Conservation (phyloP, 208 protist genomes). For the Crithidia brevicula region DNA sequence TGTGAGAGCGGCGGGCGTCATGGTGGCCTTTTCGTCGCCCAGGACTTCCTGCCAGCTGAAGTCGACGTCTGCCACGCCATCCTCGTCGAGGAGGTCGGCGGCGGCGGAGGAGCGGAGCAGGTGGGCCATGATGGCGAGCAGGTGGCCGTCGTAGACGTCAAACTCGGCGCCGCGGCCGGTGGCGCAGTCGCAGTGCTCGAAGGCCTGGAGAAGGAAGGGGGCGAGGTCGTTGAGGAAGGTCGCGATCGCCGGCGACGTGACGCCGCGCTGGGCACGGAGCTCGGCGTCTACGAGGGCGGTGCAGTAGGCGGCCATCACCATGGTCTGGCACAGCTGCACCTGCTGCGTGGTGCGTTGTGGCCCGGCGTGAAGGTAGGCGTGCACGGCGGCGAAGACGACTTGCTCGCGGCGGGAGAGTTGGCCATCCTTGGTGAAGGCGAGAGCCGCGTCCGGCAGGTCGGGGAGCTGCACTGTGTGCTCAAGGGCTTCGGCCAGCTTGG, state of each 20-base stretch:
- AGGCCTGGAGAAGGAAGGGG: conserved; percentile 57
- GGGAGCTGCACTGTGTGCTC: conserved; percentile 53
- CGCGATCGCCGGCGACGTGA: conserved; percentile 32
- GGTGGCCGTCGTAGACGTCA: conserved; percentile 81
- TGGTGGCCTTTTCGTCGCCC: conserved; percentile 29
- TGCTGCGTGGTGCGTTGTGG: conserved; percentile 33
- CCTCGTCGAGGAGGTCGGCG: conserved; percentile 66
- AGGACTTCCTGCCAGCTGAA: conserved; percentile 49
- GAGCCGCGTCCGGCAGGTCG: conserved; percentile 33
- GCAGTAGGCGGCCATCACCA: conserved; percentile 70
- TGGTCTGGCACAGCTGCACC: conserved; percentile 60
- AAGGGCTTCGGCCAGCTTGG: conserved; percentile 45
- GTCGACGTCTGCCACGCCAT: conserved; percentile 53
- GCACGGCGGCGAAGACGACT: conserved; percentile 61
- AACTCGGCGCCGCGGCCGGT: conserved; percentile 65
- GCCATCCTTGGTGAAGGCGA: conserved; percentile 44
- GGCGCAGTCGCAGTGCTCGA: conserved; percentile 46
- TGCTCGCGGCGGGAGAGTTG: conserved; percentile 68
- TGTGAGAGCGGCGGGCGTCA: conserved; percentile 40
- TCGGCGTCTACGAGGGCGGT: conserved; percentile 43
- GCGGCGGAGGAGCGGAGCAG: conserved; percentile 43
- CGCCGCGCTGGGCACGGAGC: conserved; percentile 63
- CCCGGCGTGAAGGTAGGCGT: conserved; percentile 57
- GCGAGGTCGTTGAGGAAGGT: conserved; percentile 65
- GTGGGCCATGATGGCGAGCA: conserved; percentile 60